Percentiles rank a stretch among this genome's conserved stretches.
phyloP scores from a whole-genome alignment of 306 rosid species.

The Quercus ilex region DNA sequence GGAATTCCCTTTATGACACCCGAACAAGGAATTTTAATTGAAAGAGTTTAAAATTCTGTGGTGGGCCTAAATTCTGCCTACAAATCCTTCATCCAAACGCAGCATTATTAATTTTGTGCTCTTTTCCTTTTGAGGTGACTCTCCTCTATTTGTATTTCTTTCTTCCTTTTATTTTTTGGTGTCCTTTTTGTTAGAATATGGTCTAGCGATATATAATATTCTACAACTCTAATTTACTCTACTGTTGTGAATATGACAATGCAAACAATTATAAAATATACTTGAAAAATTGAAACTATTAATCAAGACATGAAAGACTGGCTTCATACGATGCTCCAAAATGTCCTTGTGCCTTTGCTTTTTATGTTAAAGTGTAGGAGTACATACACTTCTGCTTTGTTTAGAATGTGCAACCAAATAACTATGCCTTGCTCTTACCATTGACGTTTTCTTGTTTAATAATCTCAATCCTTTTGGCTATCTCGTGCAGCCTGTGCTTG shows the following conservation, averaged over 20 bases:
- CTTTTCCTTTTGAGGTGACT: background rate
- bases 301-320: background rate
- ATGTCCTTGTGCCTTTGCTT: background rate
- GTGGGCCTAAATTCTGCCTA: no score
- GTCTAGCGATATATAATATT: background rate
- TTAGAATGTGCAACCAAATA: background rate
- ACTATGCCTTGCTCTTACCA: background rate
- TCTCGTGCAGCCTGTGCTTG: conserved; percentile 22
- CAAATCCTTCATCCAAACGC: no score
- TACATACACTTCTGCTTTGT: background rate
- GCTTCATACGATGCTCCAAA: background rate
- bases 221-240: background rate
- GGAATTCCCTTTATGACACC: no score
- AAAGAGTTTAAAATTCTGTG: no score
- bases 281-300: background rate
- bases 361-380: background rate
- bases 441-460: background rate
- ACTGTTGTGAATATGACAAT: background rate
- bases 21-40: no score
- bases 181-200: background rate
- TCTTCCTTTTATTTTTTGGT: background rate
- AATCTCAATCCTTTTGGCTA: background rate
- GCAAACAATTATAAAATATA: background rate
- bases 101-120: background rate
- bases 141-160: background rate